Evolutionary conservation across 352 stramenopile species (phyloP), one percentile per base, ranked within the genome.

Genomic region (Thraustotheca clavata): DNA sequence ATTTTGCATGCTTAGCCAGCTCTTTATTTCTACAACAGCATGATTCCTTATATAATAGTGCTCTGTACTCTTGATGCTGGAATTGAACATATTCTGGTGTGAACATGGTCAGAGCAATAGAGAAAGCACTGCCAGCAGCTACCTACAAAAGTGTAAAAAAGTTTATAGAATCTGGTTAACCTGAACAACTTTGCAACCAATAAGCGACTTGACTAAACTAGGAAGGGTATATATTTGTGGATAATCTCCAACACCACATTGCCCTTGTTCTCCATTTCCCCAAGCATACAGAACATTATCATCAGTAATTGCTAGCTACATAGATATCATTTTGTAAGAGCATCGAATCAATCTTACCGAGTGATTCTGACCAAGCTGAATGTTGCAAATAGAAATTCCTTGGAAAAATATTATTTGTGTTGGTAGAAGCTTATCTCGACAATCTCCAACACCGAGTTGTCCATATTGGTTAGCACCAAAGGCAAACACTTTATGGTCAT

Each of bases 211-310:
- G 4, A 89, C 81, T 29, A 91, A 70, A 52, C 88, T 79, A 1
- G 81, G 81, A n/a, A 88, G 52, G 0, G 76, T 91, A 62, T 91
- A 91, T 32, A 88, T 75, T 60, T 91, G 79, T 24, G 81, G 77
- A 61, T 79, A 88, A n/a, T 73, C 69, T 1, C 71, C 74, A 33
- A 91, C 49, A 40, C 81, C 79, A 38, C 81, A 91, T 69, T 91
- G 81, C 12, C 81, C 78, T 31, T 89, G 75, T 62, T 89, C 81
- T 47, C 88, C 79, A 46, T 74, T 85, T 0, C 81, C 81, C 81
- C 81, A 91, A 0, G 81, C 76, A 49, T 87, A 88, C 4, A 65
- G 39, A 40, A 89, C 54, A 7, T 76, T 69, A 12, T 70, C 73
- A 52, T 91, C 81, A 29, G 76, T 52, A 20, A 60, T 60, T 27